Evolutionary conservation across 176 grass and related monocot genomes (phyloP), one percentile per base, ranked within the genome.

Genomic region (Miscanthus lutarioriparius): DNA sequence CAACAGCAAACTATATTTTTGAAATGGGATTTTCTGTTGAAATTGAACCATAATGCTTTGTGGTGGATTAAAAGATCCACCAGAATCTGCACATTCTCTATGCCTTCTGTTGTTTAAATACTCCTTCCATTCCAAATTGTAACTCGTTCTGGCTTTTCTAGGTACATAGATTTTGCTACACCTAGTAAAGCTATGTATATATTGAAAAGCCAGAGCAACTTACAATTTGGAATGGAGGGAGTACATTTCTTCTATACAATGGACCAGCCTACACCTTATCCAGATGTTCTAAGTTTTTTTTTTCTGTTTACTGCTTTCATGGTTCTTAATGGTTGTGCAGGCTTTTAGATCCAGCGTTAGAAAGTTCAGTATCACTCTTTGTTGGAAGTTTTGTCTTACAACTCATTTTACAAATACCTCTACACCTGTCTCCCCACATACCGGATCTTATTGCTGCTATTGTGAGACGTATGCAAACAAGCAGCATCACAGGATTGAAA

Each of bases 361-460:
- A 91, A 86, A 98, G 96, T 89, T 98, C 96, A 63, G 91, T 92
- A 51, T 98, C 96, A 77, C 87, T 98, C 78, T 98, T 95, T 22
- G 96, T 98, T 77, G 96, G 93, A 83, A 98, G 89, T 83, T 95
- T 92, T 70, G 86, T 98, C 80, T 88, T 95, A 79, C 96, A 98
- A 87, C 87, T 98, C 75, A 93, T 98, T 78, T 85, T 98, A 63
- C 93, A 95, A 76, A 74, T 95, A 38, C 91, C 93, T 76, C 87
- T 89, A 0, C 89, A 98, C 64, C 63, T 98, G 65, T 98, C 96
- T 78, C 83, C 89, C 32, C 85, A 98, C 77, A 87, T 94, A 83
- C 91, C 69, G 8, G 93, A 95, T 61, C 91, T 98, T 16, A 80
- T 94, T 51, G 91, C 83, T 92, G 93, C 96, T 85, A 86, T 95